Evolutionary conservation across 352 stramenopile species (phyloP), one percentile per base, ranked within the genome.

Genomic region (Phytopythium boreale): DNA sequence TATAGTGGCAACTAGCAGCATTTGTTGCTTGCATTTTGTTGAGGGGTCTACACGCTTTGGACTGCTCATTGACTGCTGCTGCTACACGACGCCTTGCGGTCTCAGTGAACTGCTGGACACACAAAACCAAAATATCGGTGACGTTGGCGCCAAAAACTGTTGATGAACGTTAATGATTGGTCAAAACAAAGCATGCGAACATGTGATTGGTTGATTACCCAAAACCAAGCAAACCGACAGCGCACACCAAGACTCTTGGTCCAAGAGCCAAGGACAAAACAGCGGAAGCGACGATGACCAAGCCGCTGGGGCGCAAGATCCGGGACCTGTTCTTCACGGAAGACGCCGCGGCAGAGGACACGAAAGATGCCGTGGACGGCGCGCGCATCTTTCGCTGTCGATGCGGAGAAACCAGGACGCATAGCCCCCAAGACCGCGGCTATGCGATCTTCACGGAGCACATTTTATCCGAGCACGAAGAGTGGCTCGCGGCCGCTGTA

Each of bases 371-470:
- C 0, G 4, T 64, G 65, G 31, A 56, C 64, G 2, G 26, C 19
- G 27, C 60, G 71, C 24, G 34, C 27, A 11, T 73, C 20, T 90
- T 87, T 64, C 80, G 71, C 46, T 92, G 83, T 41, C 80, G 77
- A 63, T 92, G 83, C 50, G 80, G 80, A 64, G 88, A 88, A 55
- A 72, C 74, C 26, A 75, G 82, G 22, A 56, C 76, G 26, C 79
- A 88, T 68, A 75, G 66, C 55, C 68, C 86, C 46, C 9, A 24
- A 10, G 75, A 77, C 49, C 65, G 84, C 50, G 73, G 80, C 2
- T 89, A 88, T 70, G 81, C 79, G 22, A 87, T 87, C 64, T 62
- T 92, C 51, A 83, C 81, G 64, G 79, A 89, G 56, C 83, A 92
- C 60, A 69, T 92, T 34, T 39, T 82, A 29, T 59, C 86, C 26